These are phyloP conservation scores for Boeremia lycopersici DNA, from an alignment of 2,329 filamentous ascomycete genomes.

Conservation along the genomic window DNA sequence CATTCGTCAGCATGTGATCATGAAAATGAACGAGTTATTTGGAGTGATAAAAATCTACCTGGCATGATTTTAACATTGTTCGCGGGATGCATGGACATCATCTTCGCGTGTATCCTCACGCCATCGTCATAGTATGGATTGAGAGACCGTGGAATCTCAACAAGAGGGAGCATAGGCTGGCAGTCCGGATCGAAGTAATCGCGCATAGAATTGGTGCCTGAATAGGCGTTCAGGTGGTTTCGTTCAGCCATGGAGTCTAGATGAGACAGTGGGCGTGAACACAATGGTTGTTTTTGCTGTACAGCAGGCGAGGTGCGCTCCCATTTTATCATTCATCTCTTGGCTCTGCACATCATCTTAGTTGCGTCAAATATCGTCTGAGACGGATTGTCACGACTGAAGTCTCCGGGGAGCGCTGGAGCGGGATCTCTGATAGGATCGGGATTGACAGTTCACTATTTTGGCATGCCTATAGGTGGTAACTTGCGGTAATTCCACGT, in stretches of 20 bases:
- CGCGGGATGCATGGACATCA: constrained; percentile 68
- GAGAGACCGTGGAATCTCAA: constrained; percentile 63
- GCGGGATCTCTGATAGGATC: background rate
- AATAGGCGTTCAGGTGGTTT: constrained; percentile 59
- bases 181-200: constrained; percentile 66
- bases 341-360: background rate
- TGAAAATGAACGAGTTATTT: too few relatives aligned
- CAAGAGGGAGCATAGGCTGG: constrained; percentile 64
- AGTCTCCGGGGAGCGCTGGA: too few relatives aligned
- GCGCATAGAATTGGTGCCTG: constrained; percentile 61
- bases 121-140: constrained; percentile 65
- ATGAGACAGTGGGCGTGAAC: background rate
- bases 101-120: constrained; percentile 68
- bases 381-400: too few relatives aligned
- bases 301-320: background rate
- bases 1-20: background rate
- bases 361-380: background rate
- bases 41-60: too few relatives aligned
- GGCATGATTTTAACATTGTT: constrained; percentile 71
- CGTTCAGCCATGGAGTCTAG: constrained; percentile 10
- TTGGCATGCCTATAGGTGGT: background rate
- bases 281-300: background rate
- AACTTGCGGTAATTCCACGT: background rate
- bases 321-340: background rate
- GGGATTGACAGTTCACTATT: background rate